Evolutionary conservation across 257 asterid species (phyloP).

Genomic region (Solanum ahanhuiri): DNA sequence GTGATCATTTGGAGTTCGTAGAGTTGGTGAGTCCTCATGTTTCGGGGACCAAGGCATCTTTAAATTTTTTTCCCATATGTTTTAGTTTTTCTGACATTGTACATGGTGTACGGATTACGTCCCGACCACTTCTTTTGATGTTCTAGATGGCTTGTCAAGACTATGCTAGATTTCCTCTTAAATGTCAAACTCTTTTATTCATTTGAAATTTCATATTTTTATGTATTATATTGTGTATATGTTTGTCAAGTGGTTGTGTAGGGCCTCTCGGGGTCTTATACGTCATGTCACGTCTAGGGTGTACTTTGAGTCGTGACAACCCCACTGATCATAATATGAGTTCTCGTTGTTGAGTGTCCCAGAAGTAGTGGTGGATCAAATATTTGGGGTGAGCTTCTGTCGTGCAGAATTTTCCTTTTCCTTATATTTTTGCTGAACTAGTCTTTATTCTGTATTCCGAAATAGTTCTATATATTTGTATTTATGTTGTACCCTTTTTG

Average conservation of each 20-base stretch:
- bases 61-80: not conserved
- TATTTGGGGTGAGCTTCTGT: not conserved
- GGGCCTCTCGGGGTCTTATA: no score
- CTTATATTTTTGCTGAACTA: not conserved
- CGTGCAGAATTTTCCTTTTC: not conserved
- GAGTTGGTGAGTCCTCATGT: not conserved
- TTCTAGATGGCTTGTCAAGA: not conserved
- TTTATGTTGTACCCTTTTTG: no score
- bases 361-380: not conserved
- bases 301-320: no score
- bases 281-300: no score
- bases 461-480: no score
- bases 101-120: not conserved
- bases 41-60: not conserved
- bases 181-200: no score
- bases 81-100: not conserved
- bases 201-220: no score
- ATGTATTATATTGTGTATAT: no score
- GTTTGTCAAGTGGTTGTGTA: no score
- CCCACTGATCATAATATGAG: no score
- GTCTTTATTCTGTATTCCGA: not conserved
- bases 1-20: not conserved
- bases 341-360: no score
- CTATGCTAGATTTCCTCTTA: not conserved
- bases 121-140: not conserved